phyloP scores from a whole-genome alignment of 768 basidiomycete species.

The Panellus pusillus region DNA sequence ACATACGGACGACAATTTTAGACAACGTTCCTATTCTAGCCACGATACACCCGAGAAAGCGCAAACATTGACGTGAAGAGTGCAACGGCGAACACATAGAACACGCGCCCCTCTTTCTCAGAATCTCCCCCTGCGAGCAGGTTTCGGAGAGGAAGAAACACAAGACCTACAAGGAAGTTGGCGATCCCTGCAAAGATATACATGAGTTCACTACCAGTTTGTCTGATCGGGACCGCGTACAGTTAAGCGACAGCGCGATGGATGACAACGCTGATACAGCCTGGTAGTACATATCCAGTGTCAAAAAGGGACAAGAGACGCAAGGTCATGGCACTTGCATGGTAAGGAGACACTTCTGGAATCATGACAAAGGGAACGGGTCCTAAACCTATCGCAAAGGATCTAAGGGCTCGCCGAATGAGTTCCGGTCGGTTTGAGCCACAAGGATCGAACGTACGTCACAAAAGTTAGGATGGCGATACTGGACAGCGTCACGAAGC shows the following conservation, averaged over 20 bases:
- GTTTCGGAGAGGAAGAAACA: conserved; percentile 84
- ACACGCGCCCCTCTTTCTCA: conserved; percentile 80
- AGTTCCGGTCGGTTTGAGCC: not conserved
- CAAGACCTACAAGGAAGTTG: conserved; percentile 83
- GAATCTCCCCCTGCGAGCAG: conserved; percentile 60
- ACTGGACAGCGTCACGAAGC: conserved; percentile 62
- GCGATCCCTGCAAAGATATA: conserved; percentile 58
- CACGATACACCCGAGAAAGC: conserved; percentile 40
- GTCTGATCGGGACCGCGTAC: conserved; percentile 36
- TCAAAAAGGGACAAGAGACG: not conserved
- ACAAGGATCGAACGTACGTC: conserved; percentile 49
- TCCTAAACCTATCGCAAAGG: conserved; percentile 88
- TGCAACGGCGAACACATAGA: conserved; percentile 76
- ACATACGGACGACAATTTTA: conserved; percentile 2
- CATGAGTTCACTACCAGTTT: not conserved
- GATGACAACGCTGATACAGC: conserved; percentile 83
- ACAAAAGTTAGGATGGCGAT: conserved; percentile 78
- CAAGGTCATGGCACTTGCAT: conserved; percentile 47
- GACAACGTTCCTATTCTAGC: conserved; percentile 18
- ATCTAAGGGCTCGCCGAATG: conserved; percentile 42
- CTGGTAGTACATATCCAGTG: conserved; percentile 40
- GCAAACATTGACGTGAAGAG: conserved; percentile 43
- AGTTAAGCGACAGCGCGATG: conserved; percentile 70
- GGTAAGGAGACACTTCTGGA: conserved; percentile 81
- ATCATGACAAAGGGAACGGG: conserved; percentile 93